Percentiles rank a stretch among this genome's conserved stretches.
phyloP scores from a whole-genome alignment of 2,329 filamentous ascomycete species.

The Aspergillus pseudoterreus region DNA sequence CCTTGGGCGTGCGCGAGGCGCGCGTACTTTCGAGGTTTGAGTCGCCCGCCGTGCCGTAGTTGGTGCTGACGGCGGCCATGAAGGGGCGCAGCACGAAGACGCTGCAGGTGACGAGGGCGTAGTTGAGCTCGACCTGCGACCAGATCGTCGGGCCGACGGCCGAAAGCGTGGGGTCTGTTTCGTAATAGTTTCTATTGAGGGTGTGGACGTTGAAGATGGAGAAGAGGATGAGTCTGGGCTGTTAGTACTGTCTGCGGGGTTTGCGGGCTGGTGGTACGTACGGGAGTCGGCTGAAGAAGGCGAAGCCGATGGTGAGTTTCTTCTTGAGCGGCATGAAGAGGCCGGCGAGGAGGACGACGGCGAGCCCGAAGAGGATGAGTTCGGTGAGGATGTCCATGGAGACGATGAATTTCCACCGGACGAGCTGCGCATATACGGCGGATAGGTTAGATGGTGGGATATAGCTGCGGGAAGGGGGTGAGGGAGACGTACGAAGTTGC shows the following conservation, averaged over 20 bases:
- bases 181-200: conserved; percentile 25
- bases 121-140: conserved; percentile 35
- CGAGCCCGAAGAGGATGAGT: conserved; percentile 27
- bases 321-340: conserved; percentile 31
- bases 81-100: conserved; percentile 36
- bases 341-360: conserved; percentile 25
- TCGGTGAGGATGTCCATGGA: conserved; percentile 35
- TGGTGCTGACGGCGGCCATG: conserved; percentile 34
- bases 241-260: not conserved
- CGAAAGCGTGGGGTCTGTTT: conserved; percentile 33
- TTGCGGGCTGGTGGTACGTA: conserved; percentile 20
- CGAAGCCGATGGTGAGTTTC: conserved; percentile 30
- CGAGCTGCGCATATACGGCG: conserved; percentile 14
- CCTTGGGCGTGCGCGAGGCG: conserved; percentile 17
- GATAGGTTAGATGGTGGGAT: not conserved
- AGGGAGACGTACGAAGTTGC: conserved; percentile 19
- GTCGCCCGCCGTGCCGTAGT: conserved; percentile 33
- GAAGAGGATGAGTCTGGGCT: conserved; percentile 32
- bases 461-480: not conserved
- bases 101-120: conserved; percentile 35
- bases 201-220: conserved; percentile 34
- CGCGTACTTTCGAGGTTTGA: conserved; percentile 24
- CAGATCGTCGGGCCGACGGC: conserved; percentile 32
- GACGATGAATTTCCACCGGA: conserved; percentile 34
- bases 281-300: conserved; percentile 36